phyloP scores from a whole-genome alignment of 2,329 filamentous ascomycete species.

The Venturia nashicola region DNA sequence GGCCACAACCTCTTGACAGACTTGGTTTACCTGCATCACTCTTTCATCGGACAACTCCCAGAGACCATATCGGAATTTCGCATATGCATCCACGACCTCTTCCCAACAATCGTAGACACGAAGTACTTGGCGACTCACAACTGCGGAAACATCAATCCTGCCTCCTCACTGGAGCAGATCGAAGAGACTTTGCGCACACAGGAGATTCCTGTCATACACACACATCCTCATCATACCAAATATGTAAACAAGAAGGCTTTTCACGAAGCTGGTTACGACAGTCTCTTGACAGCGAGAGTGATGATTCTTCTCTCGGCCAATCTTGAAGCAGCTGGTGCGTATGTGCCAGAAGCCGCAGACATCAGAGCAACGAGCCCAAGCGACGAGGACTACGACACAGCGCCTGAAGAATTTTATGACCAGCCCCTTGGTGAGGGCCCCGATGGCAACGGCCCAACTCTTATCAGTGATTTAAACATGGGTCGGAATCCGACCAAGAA shows the following conservation, averaged over 20 bases:
- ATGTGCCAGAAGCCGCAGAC: conserved; percentile 14
- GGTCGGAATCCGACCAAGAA: not conserved
- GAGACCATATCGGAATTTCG: conserved; percentile 41
- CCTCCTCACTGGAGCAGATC: conserved; percentile 36
- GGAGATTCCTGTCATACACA: conserved; percentile 23
- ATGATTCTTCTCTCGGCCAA: conserved; percentile 44
- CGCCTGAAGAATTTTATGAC: not conserved
- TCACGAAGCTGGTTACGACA: conserved; percentile 54
- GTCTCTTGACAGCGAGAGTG: conserved; percentile 46
- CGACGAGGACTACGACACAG: conserved; percentile 3
- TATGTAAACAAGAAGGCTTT: conserved; percentile 17
- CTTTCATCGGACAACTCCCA: conserved; percentile 48
- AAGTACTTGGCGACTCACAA: conserved; percentile 51
- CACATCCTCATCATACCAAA: conserved; percentile 6
- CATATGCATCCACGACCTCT: conserved; percentile 36
- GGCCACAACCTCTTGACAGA: conserved; percentile 56
- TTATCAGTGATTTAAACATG: not conserved
- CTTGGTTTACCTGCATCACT: conserved; percentile 50
- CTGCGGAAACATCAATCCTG: conserved; percentile 36
- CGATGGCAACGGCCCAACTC: not conserved
- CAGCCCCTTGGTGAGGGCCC: not conserved
- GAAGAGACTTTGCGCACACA: conserved; percentile 29
- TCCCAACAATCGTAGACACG: conserved; percentile 48
- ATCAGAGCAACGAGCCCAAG: conserved; percentile 10
- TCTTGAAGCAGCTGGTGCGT: conserved; percentile 30